Conservation (phyloP, 1,284 basidiomycete genomes). For the Malassezia yamatoensis region DNA sequence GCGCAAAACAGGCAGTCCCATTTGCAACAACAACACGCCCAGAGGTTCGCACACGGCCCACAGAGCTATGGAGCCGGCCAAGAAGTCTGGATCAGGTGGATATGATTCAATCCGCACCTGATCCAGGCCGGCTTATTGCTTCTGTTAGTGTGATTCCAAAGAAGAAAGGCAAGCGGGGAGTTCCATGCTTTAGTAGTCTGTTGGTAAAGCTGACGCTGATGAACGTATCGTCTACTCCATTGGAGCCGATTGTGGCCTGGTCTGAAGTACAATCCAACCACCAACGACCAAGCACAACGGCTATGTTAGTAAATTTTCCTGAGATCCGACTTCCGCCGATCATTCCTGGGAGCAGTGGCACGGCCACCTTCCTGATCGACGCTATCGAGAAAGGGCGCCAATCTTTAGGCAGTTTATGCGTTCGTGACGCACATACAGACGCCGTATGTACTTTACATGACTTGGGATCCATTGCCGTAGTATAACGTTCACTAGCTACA, state of each 20-base stretch:
- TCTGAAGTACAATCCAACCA: neutral
- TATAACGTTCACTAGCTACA: neutral
- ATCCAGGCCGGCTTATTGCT: neutral
- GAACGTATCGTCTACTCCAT: neutral
- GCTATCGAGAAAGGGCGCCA: conserved; percentile 3
- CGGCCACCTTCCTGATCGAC: neutral
- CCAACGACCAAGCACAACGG: neutral
- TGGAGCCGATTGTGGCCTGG: conserved; percentile 5
- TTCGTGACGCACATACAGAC: conserved; percentile 1
- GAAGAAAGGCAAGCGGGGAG: neutral
- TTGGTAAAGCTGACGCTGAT: conserved; percentile 2
- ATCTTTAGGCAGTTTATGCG: conserved; percentile 1
- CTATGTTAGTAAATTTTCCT: neutral
- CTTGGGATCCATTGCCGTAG: conserved; percentile 5
- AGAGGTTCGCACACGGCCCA: too few relatives aligned
- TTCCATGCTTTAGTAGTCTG: neutral
- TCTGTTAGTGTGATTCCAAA: neutral
- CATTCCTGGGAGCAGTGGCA: neutral
- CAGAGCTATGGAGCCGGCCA: too few relatives aligned
- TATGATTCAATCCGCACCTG: too few relatives aligned
- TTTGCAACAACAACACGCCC: too few relatives aligned
- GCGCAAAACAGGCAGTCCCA: too few relatives aligned
- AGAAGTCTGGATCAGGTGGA: too few relatives aligned
- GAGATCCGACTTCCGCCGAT: neutral
- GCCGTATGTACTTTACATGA: conserved; percentile 3